phyloP scores from a whole-genome alignment of 306 rosid species.

The Glycine tomentella region DNA sequence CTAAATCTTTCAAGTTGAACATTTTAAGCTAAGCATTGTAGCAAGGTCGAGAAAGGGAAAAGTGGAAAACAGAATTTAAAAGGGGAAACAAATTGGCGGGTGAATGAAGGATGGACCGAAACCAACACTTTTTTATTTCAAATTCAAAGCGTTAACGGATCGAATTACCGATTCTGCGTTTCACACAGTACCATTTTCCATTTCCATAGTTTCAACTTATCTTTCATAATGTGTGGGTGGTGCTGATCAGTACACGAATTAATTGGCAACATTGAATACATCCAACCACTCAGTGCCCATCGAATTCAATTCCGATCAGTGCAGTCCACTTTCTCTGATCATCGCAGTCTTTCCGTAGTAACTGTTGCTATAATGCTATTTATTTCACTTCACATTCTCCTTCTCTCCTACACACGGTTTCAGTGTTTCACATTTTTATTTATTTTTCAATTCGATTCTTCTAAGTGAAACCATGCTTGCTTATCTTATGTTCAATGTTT shows the following conservation, averaged over 20 bases:
- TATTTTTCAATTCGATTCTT: background rate
- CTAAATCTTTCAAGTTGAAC: background rate
- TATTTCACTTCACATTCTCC: constrained; percentile 16
- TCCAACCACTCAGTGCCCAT: background rate
- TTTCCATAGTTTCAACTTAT: background rate
- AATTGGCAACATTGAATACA: constrained; percentile 16
- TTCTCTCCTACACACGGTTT: background rate
- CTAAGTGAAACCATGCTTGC: background rate
- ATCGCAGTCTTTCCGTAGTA: constrained; percentile 3
- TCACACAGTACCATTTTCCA: background rate
- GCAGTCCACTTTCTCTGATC: constrained; percentile 12
- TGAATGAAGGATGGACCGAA: constrained; percentile 10
- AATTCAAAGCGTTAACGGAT: constrained; percentile 26
- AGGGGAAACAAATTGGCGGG: constrained; percentile 42
- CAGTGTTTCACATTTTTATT: background rate
- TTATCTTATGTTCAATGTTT: background rate
- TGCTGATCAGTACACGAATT: background rate
- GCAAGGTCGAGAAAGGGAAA: background rate
- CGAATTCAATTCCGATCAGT: constrained; percentile 25
- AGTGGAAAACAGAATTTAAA: background rate
- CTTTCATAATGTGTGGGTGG: background rate
- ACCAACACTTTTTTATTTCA: constrained; percentile 6
- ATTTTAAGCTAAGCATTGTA: background rate
- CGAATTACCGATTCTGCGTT: background rate
- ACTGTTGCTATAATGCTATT: constrained; percentile 13